Evolutionary conservation across 2,329 filamentous ascomycete species (phyloP), one percentile per base, ranked within the genome.

Genomic region (Colletotrichum magnum): DNA sequence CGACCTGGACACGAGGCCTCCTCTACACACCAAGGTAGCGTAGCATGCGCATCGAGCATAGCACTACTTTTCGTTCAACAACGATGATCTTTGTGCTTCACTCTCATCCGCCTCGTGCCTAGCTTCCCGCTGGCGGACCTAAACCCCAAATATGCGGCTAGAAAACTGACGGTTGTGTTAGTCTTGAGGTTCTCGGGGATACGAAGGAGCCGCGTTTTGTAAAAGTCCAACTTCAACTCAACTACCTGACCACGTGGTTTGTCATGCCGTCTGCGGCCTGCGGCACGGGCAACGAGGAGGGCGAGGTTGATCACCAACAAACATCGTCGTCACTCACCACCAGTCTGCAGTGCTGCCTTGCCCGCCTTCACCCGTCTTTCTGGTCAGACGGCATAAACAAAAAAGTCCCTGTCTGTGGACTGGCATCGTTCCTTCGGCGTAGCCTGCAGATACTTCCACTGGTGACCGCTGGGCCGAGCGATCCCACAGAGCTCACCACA

Each of bases 1-100:
- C 68, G 52, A 63, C 64, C 58, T 64, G 64, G 52, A 70, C 63
- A 70, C 68, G 62, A 69, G 67, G 64, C 52, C 21, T 68, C 57
- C 57, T 54, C n/a, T 41, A 36, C 32, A 36, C 21, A 24, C 21
- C 3, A 24, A 3, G 21, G 21, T 24, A 24, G 21, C 21, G 21
- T 36, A 36, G 32, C 3, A 32, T n/a, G 54, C 68, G 28, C 26
- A 61, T 24, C 45, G 10, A 68, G 50, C 13, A 63, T 5, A 10
- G 45, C 52, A 48, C 64, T 58, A 24, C 21, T 10, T 15, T 45
- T 26, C 58, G 62, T 66, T n/a, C 32, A 45, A 60, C 66, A 51
- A 51, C 28, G 26, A 50, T 28, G 32, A 41, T 51, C 41, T 58
- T 24, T 51, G 52, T 67, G 47, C 45, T 3, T 45, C 26, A 13